Evolutionary conservation across 2,329 filamentous ascomycete species (phyloP), one percentile per base, ranked within the genome.

Genomic region (Aspergillus sp.): DNA sequence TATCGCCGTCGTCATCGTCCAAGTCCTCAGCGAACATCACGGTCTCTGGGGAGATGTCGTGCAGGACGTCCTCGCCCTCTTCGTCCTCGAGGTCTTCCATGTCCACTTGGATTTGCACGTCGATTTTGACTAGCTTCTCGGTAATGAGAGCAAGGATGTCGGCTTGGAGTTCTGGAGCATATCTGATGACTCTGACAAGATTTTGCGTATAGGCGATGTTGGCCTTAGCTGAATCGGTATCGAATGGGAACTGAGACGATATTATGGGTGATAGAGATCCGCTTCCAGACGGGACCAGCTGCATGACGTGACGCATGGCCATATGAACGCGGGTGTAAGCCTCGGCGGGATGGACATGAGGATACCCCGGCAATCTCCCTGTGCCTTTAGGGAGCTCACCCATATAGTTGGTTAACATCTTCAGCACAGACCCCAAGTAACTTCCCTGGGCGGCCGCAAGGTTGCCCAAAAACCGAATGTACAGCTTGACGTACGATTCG

Each of bases 91-190:
- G 79, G 66, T 98, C 93, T 62, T 98, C 92, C 68, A 98, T 80
- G 68, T 98, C 93, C 50, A 93, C 85, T 75, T 97, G 93, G 74
- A 98, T 95, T 71, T 97, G 90, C 1, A 96, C 91, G 71, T 99
- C 95, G 58, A 98, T 90, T 75, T 95, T 95, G 68, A 98, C 91
- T 7, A 98, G 82, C 61, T 90, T 88, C 65, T 93, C 90, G 43
- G 92, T 89, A 48, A 98, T 89, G 12, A 96, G 79, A 56, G 91
- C 87, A 62, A 96, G 82, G 23, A 98, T 87, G 60, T 96, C 90
- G 7, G 89, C 85, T 60, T 88, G 88, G 37, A 97, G 78, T 58
- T 90, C 87, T 0, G 91, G 88, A 1, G 89, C 85, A 70, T 96
- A 96, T 49, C 86, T 82, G 53, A 89, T 87, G 35, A 98, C 79